phyloP scores from a whole-genome alignment of 495 filamentous ascomycete species.

The Hypoxylon lenormandii region DNA sequence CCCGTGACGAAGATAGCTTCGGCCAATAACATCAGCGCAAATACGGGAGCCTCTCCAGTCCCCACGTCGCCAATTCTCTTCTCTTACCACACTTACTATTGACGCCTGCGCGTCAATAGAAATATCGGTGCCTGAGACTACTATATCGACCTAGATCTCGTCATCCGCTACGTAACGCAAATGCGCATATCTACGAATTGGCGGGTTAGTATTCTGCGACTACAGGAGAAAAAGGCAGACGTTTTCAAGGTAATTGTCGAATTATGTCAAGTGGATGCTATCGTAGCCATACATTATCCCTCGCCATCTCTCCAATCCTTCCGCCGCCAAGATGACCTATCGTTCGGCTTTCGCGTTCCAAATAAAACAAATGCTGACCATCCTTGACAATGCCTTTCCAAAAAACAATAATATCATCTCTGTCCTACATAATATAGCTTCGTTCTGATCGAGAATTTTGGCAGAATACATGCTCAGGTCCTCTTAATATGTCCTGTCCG shows the following conservation, averaged over 20 bases:
- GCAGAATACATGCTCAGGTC: background rate
- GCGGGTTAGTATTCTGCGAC: background rate
- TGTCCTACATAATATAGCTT: background rate
- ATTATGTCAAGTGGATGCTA: background rate
- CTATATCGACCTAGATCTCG: conserved; percentile 21
- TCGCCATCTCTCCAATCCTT: no score
- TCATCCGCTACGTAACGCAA: conserved; percentile 41
- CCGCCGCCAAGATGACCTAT: no score
- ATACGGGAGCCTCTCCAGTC: conserved; percentile 36
- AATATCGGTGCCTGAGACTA: conserved; percentile 48
- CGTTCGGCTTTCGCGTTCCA: no score
- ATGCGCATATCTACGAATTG: conserved; percentile 27
- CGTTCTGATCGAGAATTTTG: background rate
- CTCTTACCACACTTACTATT: background rate
- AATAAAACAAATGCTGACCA: no score
- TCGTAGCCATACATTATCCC: no score
- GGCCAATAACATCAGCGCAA: conserved; percentile 30
- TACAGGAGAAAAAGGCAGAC: conserved; percentile 18
- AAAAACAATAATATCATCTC: no score
- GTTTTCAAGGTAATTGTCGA: conserved; percentile 1
- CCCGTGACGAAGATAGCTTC: conserved; percentile 15
- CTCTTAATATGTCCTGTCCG: background rate
- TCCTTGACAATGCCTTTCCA: no score
- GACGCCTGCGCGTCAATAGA: conserved; percentile 33
- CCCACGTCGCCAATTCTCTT: conserved; percentile 7